A percentile compares a stretch with the other conserved stretches of the same genome.
phyloP scores from a whole-genome alignment of 768 basidiomycete genomes.

The Amanita thiersii region DNA sequence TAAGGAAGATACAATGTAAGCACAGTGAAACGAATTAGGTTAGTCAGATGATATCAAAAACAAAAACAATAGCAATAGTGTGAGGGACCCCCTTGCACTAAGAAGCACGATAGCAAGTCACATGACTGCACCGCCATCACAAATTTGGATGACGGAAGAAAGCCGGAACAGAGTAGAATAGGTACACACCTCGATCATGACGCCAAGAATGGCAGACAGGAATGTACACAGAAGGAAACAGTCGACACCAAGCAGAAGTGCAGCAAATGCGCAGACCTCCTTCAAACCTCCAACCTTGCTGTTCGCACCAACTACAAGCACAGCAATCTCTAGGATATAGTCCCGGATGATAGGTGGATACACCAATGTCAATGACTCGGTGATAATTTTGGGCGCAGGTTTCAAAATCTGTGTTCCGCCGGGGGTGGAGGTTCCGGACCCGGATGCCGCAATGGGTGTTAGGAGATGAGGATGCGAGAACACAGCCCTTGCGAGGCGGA shows the following conservation, averaged over 20 bases:
- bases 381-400: conserved; percentile 77
- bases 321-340: conserved; percentile 87
- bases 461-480: conserved; percentile 73
- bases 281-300: conserved; percentile 81
- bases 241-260: conserved; percentile 79
- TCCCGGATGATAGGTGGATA: conserved; percentile 86
- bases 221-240: conserved; percentile 87
- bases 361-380: conserved; percentile 71
- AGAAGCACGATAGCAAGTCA: background rate
- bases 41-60: background rate
- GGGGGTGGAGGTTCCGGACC: conserved; percentile 14
- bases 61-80: background rate
- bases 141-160: background rate
- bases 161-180: conserved; percentile 9
- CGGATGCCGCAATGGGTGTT: conserved; percentile 22
- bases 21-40: conserved; percentile 7
- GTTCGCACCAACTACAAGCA: conserved; percentile 80
- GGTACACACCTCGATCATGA: conserved; percentile 85
- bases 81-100: too few species aligned
- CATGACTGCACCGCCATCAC: conserved; percentile 2
- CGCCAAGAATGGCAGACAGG: conserved; percentile 78
- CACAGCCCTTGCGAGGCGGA: conserved; percentile 83
- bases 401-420: conserved; percentile 32
- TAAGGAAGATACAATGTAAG: conserved; percentile 16
- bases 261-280: conserved; percentile 94